These are phyloP conservation scores for Trichoderma arundinaceum DNA, from an alignment of 2,329 filamentous ascomycete genomes.

Conservation along the genomic window DNA sequence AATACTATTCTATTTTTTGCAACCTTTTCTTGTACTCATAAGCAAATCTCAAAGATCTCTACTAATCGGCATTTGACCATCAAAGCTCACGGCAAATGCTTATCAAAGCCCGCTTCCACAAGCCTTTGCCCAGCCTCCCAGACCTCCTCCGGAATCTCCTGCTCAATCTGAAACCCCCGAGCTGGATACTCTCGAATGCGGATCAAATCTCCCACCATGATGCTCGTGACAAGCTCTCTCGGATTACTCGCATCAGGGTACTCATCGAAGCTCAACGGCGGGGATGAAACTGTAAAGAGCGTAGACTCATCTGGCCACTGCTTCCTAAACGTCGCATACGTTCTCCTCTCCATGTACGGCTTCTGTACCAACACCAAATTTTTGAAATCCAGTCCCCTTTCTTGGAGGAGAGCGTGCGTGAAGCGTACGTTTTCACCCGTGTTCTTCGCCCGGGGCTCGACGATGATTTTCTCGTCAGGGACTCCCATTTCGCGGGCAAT, in stretches of 20 bases:
- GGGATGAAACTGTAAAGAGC: constrained; percentile 50
- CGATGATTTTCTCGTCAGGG: constrained; percentile 46
- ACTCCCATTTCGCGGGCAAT: constrained; percentile 50
- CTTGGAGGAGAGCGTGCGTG: constrained; percentile 46
- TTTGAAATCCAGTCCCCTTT: constrained; percentile 36
- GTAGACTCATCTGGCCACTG: constrained; percentile 50
- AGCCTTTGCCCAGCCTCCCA: constrained; percentile 51
- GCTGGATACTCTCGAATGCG: constrained; percentile 52
- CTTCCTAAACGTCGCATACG: constrained; percentile 53
- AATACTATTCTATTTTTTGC: not conserved
- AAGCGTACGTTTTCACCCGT: constrained; percentile 56
- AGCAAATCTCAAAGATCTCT: too few relatives aligned
- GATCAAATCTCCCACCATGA: constrained; percentile 54
- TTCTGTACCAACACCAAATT: constrained; percentile 54
- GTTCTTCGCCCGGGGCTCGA: constrained; percentile 50
- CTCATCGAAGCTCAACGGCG: constrained; percentile 46
- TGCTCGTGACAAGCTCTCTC: constrained; percentile 49
- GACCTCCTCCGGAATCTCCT: constrained; percentile 49
- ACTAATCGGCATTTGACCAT: not conserved
- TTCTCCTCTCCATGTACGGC: constrained; percentile 55
- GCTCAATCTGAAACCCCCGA: constrained; percentile 51
- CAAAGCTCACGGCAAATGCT: constrained; percentile 45
- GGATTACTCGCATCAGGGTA: constrained; percentile 52
- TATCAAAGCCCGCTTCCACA: constrained; percentile 47
- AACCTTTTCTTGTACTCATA: too few relatives aligned